Percentiles rank a stretch among this genome's conserved stretches.
Conservation (phyloP, 352 stramenopile species). For the Phytophthora sansomeana region DNA sequence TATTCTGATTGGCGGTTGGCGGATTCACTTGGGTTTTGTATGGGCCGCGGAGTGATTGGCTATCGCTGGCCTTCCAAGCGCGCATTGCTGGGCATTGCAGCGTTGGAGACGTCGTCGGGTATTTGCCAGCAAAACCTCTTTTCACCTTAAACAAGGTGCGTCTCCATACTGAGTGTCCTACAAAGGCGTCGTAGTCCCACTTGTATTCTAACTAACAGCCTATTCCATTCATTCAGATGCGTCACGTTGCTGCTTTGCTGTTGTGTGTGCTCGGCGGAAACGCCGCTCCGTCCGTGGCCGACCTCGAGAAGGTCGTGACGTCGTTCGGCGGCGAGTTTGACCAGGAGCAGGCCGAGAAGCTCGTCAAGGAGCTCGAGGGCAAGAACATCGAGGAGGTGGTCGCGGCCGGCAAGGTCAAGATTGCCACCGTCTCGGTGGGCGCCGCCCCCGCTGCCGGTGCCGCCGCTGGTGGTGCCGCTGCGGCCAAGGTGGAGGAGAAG, state of each 20-base stretch:
- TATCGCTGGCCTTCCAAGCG: slow-evolving; percentile 63
- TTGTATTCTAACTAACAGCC: slow-evolving; percentile 5
- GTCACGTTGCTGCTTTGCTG: slow-evolving; percentile 94
- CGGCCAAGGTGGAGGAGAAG: slow-evolving; percentile 75
- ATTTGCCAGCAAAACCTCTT: slow-evolving; percentile 63
- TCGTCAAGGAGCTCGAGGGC: slow-evolving; percentile 90
- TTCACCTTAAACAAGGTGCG: slow-evolving; percentile 93
- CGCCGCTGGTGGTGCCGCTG: slow-evolving; percentile 46
- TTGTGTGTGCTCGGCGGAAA: slow-evolving; percentile 90
- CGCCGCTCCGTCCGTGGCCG: slow-evolving; percentile 69
- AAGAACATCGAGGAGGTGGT: slow-evolving; percentile 91
- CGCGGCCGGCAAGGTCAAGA: slow-evolving; percentile 85
- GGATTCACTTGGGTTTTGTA: slow-evolving; percentile 60
- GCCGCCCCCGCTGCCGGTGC: slow-evolving; percentile 49
- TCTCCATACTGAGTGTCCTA: slow-evolving; percentile 6
- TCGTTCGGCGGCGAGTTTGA: slow-evolving; percentile 86
- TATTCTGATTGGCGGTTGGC: slow-evolving; percentile 50
- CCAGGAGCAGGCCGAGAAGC: slow-evolving; percentile 77
- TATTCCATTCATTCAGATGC: slow-evolving; percentile 66
- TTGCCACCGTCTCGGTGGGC: slow-evolving; percentile 82
- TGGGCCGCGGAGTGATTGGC: slow-evolving; percentile 77
- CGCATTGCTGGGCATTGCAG: slow-evolving; percentile 25
- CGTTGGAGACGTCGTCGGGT: slow-evolving; percentile 83
- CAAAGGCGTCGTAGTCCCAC: neutral
- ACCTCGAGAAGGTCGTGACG: slow-evolving; percentile 88